Evolutionary conservation across 768 basidiomycete species (phyloP), one percentile per base, ranked within the genome.

Genomic region (Leccinum arenicola): DNA sequence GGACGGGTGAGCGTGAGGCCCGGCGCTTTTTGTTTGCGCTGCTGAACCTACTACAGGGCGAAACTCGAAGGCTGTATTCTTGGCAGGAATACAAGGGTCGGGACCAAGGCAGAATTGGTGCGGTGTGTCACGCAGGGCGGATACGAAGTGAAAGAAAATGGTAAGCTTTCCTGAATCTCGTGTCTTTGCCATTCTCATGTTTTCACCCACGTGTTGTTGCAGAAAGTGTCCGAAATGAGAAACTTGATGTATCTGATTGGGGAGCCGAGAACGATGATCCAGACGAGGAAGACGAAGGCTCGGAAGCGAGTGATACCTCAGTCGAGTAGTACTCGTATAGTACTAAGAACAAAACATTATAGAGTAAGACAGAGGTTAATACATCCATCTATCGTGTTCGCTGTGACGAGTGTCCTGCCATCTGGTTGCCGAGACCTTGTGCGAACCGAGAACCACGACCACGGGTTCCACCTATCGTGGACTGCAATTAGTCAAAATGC

Each of bases 401-500:
- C 25, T 66, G 66, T 31, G 64, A 52, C 17, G 19, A 58, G 15
- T 70, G 63, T 55, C 74, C 76, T 48, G 84, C 77, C 89, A 91
- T 90, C 67, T 88, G 88, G 67, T 88, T 89, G 25, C 91, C 91
- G 43, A 93, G 78, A 21, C 91, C 91, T 73, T 93, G 90, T 19
- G 88, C 82, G 68, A 93, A 93, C n/a, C 91, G 83, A 29, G 83
- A 81, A 23, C 93, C 89, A 59, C 93, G 81, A 51, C 89, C 91
- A 55, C 85, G 80, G 27, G 82, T 77, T 49, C 86, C 85, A 63
- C 87, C 86, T 87, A 62, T 23, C 55, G 36, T 17, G 45, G 6
- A 14, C 21, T 14, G 38, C 33, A 48, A 35, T 61, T 36, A 57
- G n/a, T 50, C 14, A 29, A 19, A 55, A 21, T 45, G 57, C 40